A percentile compares a stretch with the other conserved stretches of the same genome.
These are phyloP conservation scores for Globisporangium solare DNA, from an alignment of 352 stramenopile genomes.

Conservation along the genomic window DNA sequence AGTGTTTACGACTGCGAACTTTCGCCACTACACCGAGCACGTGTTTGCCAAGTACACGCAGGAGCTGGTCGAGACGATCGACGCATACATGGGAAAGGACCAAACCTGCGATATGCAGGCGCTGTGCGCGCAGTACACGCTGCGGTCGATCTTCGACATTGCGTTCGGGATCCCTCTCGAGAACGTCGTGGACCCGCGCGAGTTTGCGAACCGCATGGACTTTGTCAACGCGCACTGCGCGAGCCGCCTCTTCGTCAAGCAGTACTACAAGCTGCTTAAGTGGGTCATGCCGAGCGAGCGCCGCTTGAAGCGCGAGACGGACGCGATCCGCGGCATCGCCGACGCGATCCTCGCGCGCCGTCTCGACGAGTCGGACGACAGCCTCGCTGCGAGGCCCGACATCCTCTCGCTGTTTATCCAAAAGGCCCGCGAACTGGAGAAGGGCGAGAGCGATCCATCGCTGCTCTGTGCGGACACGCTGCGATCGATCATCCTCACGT, in stretches of 20 bases:
- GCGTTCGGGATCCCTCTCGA: constrained; percentile 41
- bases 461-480: constrained; percentile 16
- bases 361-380: constrained; percentile 25
- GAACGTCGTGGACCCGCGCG: constrained; percentile 21
- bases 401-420: constrained; percentile 56
- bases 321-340: constrained; percentile 32
- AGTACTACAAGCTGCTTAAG: constrained; percentile 54
- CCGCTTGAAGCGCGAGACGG: constrained; percentile 22
- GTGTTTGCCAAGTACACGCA: constrained; percentile 42
- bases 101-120: constrained; percentile 48
- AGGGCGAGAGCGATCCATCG: constrained; percentile 7
- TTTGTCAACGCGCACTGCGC: constrained; percentile 55
- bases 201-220: constrained; percentile 46
- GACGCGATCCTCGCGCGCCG: constrained; percentile 39
- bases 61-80: constrained; percentile 16
- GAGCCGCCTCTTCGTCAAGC: constrained; percentile 50
- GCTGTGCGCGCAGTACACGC: constrained; percentile 43
- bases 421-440: constrained; percentile 37
- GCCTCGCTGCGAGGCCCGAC: constrained; percentile 30
- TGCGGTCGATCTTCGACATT: constrained; percentile 14
- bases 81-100: not conserved
- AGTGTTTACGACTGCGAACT: constrained; percentile 78
- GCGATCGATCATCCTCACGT: constrained; percentile 6
- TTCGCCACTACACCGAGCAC: constrained; percentile 40
- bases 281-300: constrained; percentile 64